These are phyloP conservation scores for Helotiales sp. DNA, from an alignment of 2,329 filamentous ascomycete genomes.

Conservation along the genomic window DNA sequence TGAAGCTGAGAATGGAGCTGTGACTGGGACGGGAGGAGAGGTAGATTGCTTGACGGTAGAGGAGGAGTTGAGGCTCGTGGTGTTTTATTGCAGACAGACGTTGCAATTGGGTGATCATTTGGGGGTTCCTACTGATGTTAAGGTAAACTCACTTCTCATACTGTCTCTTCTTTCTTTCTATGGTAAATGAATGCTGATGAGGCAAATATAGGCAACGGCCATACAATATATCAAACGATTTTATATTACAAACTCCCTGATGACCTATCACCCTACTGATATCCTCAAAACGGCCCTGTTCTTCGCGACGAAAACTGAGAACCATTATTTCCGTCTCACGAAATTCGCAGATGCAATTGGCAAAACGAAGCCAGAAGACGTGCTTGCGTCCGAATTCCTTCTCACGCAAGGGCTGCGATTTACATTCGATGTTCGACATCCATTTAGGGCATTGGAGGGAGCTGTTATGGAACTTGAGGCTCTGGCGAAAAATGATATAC, in stretches of 20 bases:
- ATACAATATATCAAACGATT: conserved; percentile 79
- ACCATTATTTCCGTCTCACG: conserved; percentile 60
- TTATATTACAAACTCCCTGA: conserved; percentile 92
- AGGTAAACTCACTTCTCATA: conserved; percentile 40
- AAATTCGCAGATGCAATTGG: conserved; percentile 70
- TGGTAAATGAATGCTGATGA: background rate
- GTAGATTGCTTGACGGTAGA: conserved; percentile 80
- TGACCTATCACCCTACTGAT: conserved; percentile 91
- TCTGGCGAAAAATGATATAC: conserved; percentile 50
- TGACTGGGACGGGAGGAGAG: conserved; percentile 39
- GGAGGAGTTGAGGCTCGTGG: conserved; percentile 80
- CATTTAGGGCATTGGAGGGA: conserved; percentile 84
- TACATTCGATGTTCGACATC: conserved; percentile 89
- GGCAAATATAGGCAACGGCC: conserved; percentile 37
- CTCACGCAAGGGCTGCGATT: conserved; percentile 91
- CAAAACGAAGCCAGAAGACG: conserved; percentile 73
- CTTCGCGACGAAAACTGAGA: conserved; percentile 91
- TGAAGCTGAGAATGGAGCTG: conserved; percentile 35
- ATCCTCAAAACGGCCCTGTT: conserved; percentile 90
- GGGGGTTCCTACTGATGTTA: conserved; percentile 59
- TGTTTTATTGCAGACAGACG: conserved; percentile 70
- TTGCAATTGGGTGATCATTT: conserved; percentile 59
- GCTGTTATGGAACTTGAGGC: conserved; percentile 79
- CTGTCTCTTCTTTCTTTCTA: background rate
- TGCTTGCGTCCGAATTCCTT: conserved; percentile 89